Percentiles rank a stretch among this genome's conserved stretches.
Evolutionary conservation across 345 rosid genomes (phyloP).

Genomic region (Schrenkiella parvula): DNA sequence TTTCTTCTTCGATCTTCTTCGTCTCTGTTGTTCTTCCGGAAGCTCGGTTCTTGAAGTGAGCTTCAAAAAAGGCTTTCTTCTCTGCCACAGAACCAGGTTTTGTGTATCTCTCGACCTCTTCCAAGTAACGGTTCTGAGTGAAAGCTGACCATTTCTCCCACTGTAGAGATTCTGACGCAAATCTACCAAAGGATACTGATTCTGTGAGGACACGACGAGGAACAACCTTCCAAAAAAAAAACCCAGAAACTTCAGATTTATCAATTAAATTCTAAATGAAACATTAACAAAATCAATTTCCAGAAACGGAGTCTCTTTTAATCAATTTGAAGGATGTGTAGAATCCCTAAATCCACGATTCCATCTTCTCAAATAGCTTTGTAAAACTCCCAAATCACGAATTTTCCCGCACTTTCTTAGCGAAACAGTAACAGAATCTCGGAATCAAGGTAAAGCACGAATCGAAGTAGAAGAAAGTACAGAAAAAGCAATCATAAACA

Average conservation of each 20-base stretch:
- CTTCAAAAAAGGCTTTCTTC: conserved; percentile 90
- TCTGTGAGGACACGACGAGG: conserved; percentile 60
- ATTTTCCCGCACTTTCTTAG: not conserved
- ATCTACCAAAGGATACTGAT: conserved; percentile 84
- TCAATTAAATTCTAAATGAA: not conserved
- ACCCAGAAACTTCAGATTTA: not conserved
- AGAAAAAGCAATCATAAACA: not conserved
- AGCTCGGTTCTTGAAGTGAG: conserved; percentile 74
- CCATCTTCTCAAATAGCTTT: not conserved
- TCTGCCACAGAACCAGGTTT: conserved; percentile 91
- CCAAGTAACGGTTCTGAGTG: conserved; percentile 82
- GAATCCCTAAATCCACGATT: conserved; percentile 4
- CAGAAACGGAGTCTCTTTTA: not conserved
- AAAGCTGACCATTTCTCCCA: conserved; percentile 97
- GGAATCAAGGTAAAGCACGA: not conserved
- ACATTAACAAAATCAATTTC: not conserved
- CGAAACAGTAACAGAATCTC: not conserved
- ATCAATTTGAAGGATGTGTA: too few relatives aligned
- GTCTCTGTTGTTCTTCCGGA: conserved; percentile 48
- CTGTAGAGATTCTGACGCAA: conserved; percentile 65
- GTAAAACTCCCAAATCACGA: not conserved
- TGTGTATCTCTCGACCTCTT: conserved; percentile 77
- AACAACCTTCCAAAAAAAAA: conserved; percentile 42
- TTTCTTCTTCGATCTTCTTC: conserved; percentile 33
- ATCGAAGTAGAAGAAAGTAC: not conserved